Base-by-base conservation (phyloP, 2,329 filamentous ascomycete genomes). In the Alternaria brassicicola region DNA sequence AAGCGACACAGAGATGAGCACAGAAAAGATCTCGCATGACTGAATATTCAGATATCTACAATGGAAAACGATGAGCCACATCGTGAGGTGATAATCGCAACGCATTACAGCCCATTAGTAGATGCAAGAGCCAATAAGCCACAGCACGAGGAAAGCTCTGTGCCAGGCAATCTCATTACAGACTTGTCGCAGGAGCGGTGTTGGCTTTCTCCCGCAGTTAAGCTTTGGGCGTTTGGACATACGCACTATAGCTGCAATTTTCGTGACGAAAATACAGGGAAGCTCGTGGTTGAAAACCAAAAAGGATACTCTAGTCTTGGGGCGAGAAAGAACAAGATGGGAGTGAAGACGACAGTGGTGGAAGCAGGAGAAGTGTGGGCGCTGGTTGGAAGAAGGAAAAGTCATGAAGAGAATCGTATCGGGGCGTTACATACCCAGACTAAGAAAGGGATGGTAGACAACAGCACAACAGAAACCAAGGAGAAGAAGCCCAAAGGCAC, bases 161-260 rank as follows among this genome's bases (percentile, higher is more conserved):
- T 67, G 26, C 46, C 36, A 2, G 67, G 71, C 1, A 79, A 71
- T 4, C 83, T 84, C 59, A 69, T 72, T 0, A 82, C 79, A 0
- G 78, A 83, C 55, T 55, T 83, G 31, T 66, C 67, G 0, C 25
- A 26, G 0, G 69, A 81, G 57, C 2, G 4, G 3, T 82, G 78
- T 62, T 83, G 77, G 66, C 65, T 5, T 1, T 75, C 63, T 26
- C 23, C 19, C 0, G 66, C 56, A 2, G 79, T 83, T 17, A 78
- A 71, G 64, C 28, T 80, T 0, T 84, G 81, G 82, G 81, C 76
- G 0, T 84, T 83, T 69, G 81, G 82, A 0, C 81, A 84, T 58
- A 84, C 81, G 10, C 81, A 12, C 61, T 82, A 74, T 62, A 82
- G 80, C 55, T 82, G 80, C 63, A 76, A 79, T 36, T 80, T 78